Base-by-base conservation (phyloP, 345 rosid species). In the Limnanthes douglasii region DNA sequence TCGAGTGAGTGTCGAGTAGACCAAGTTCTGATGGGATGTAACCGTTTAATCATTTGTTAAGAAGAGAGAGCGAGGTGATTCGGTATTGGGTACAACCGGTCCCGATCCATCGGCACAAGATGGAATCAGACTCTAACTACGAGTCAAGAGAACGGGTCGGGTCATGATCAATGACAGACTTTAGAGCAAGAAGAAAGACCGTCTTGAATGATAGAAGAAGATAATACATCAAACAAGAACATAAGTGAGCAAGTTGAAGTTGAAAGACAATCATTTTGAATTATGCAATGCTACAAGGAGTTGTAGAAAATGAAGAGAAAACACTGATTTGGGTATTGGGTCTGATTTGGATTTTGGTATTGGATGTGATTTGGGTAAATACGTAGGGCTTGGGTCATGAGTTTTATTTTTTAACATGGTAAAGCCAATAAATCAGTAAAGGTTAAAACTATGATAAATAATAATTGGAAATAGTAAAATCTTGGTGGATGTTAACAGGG, bases 11-110 rank as follows among this genome's bases (percentile, higher is more conserved):
- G 69, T 72, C 69, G 7, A 85, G 73, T 6, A 69, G 62, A 12
- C 93, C 93, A 46, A 85, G 75, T 32, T 85, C 93, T 0, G 93
- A 85, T 1, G 96, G 96, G n/a, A 85, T 57, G 66, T 85, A 85
- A 21, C 96, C 96, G 0, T 70, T 56, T 2, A 85, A 54, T 11
- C 47, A 50, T 46, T 50, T 72, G 40, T 63, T 50, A 13, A 80
- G 51, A 34, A 85, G 86, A 4, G 45, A 28, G n/a, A 86, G 37
- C 0, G 92, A 66, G 21, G 74, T 62, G 62, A 90, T 94, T 23
- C 82, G 61, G 46, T 46, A 57, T 10, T 53, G 51, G 21, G 55
- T 47, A 59, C 98, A 90, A 43, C 25, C 45, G 57, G 84, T 46
- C 15, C 86, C 95, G 0, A 35, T 34, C 98, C 98, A 90, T 55